Evolutionary conservation across 2,329 filamentous ascomycete species (phyloP).

Genomic region (Sporothrix globosa): DNA sequence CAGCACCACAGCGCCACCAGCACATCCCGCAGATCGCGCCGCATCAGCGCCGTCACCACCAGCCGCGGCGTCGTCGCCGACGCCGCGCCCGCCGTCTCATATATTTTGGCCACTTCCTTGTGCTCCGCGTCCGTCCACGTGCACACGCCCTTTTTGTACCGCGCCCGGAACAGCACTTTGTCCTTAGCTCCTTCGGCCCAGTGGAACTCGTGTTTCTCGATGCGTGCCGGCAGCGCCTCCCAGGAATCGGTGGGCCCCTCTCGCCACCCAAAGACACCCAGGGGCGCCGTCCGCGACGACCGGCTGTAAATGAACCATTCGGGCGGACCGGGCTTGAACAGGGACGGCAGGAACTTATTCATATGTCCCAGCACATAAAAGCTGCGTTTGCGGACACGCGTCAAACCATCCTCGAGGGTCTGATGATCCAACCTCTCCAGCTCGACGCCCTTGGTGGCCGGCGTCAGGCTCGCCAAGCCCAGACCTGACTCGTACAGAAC

Average conservation of each 20-base stretch:
- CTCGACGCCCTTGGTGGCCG: conserved; percentile 3
- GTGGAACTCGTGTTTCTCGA: not conserved
- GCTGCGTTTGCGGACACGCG: not conserved
- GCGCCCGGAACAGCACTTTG: not conserved
- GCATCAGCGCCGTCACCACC: conserved; percentile 13
- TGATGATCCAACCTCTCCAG: not conserved
- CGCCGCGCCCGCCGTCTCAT: too few relatives aligned
- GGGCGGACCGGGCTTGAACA: not conserved
- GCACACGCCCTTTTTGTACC: not conserved
- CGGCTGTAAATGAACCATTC: not conserved
- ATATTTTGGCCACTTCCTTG: not conserved
- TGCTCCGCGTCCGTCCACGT: not conserved
- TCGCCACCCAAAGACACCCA: not conserved
- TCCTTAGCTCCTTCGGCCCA: not conserved
- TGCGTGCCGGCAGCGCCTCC: not conserved
- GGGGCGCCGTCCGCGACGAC: not conserved
- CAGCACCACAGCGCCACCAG: conserved; percentile 28
- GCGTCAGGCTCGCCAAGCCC: conserved; percentile 1
- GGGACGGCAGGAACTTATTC: not conserved
- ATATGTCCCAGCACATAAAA: conserved; percentile 4
- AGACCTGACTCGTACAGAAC: conserved; percentile 7
- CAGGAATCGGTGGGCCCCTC: not conserved
- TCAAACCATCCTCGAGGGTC: too few relatives aligned
- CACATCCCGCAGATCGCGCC: conserved; percentile 2
- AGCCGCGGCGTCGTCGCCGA: conserved; percentile 16